Evolutionary conservation across 495 filamentous ascomycete genomes (phyloP).

Genomic region (Sphaerosporella brunnea): DNA sequence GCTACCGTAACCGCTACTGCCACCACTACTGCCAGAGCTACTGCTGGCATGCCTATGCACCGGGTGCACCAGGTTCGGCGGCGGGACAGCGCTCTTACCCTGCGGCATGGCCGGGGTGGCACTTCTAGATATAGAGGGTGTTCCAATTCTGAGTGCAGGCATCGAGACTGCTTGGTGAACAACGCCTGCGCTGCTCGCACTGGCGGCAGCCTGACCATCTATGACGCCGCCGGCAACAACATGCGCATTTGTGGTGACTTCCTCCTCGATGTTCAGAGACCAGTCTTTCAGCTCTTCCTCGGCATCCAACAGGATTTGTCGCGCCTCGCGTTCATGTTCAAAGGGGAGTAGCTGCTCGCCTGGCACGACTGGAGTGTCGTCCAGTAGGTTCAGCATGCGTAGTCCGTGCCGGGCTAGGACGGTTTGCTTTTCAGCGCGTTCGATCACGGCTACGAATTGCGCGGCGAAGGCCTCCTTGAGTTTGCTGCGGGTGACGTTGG

Average conservation of each 20-base stretch:
- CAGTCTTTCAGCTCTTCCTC: slow-evolving; percentile 72
- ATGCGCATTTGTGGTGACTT: slow-evolving; percentile 31
- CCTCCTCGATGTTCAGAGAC: slow-evolving; percentile 33
- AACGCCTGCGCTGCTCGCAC: slow-evolving; percentile 4
- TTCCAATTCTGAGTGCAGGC: slow-evolving; percentile 12
- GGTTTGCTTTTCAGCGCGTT: slow-evolving; percentile 89
- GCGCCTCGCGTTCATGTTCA: slow-evolving; percentile 43
- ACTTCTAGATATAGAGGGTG: background rate
- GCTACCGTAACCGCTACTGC: background rate
- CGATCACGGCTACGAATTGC: slow-evolving; percentile 73
- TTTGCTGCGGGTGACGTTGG: slow-evolving; percentile 86
- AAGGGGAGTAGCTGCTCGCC: slow-evolving; percentile 58
- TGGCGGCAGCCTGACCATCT: slow-evolving; percentile 13
- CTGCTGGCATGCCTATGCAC: slow-evolving; percentile 1
- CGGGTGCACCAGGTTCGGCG: background rate
- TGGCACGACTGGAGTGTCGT: slow-evolving; percentile 77
- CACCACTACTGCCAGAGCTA: background rate
- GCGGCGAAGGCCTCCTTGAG: slow-evolving; percentile 81
- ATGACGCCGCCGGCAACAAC: slow-evolving; percentile 12
- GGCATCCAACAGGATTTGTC: slow-evolving; percentile 77
- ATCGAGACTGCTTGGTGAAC: slow-evolving; percentile 13
- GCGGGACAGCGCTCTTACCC: background rate
- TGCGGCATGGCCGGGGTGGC: background rate
- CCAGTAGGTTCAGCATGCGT: slow-evolving; percentile 68
- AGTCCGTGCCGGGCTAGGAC: slow-evolving; percentile 80